Base-by-base conservation (phyloP, 352 stramenopile species). In the Phytophthora palmivora region DNA sequence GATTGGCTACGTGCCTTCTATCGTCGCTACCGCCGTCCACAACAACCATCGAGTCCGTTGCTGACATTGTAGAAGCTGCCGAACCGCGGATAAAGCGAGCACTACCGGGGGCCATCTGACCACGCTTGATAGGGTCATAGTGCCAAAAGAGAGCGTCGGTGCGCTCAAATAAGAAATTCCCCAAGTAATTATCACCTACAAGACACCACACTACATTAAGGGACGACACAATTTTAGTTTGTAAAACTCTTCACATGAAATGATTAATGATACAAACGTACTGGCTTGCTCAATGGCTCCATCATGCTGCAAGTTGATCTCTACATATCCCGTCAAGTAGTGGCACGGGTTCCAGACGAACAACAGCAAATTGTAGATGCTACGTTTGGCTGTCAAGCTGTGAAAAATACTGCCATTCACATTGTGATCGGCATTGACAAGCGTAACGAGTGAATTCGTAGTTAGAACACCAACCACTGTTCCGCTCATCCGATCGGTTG, bases 271-370 rank as follows among this genome's bases (percentile, higher is more conserved):
- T 10, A 38, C 11, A 37, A 48, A 66, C 69, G 18, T 72, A 82
- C 73, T 82, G 34, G 73, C 69, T 55, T 82, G 73, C 28, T 82
- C 73, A 51, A 82, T 72, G 46, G 60, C 60, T 34, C 69, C 65
- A 12, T 77, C 65, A 16, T 74, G 66, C 47, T 82, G 73, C 30
- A 82, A 50, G 34, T 82, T 82, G 36, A 82, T 74, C 47, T 82
- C 73, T 18, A 76, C 56, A 42, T 82, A 82, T 4, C 73, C 73
- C 15, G 73, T 82, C 9, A 82, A 43, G 38, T 74, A 72, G 26
- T 82, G 73, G 34, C 70, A 78, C 39, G 69, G 73, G 19, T 82
- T 82, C 66, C 70, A 82, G 5, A 63, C 42, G 21, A 66, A 74
- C 26, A 82, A 45, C 46, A 66, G 38, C 10, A 82, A 37, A 28